These are phyloP conservation scores for Stylonectria norvegica DNA, from an alignment of 2,329 filamentous ascomycete genomes.

Conservation along the genomic window DNA sequence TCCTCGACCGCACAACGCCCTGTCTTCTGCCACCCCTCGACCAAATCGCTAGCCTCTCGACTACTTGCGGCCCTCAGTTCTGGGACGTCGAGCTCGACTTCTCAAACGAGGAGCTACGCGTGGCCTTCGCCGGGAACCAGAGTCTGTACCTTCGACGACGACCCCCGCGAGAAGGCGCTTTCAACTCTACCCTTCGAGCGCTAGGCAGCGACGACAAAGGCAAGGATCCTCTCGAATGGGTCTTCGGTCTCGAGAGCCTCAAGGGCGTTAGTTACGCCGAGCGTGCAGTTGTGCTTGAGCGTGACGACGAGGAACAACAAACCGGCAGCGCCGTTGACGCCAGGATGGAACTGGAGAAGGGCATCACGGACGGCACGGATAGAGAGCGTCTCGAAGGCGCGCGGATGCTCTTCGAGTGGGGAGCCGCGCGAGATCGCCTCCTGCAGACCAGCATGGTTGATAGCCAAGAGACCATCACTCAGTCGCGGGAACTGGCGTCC, in stretches of 20 bases:
- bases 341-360: slow-evolving; percentile 60
- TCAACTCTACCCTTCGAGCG: slow-evolving; percentile 70
- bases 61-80: slow-evolving; percentile 62
- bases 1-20: slow-evolving; percentile 48
- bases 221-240: slow-evolving; percentile 62
- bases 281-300: slow-evolving; percentile 57
- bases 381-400: slow-evolving; percentile 46
- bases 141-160: slow-evolving; percentile 72
- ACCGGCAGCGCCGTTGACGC: slow-evolving; percentile 62
- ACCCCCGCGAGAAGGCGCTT: slow-evolving; percentile 63
- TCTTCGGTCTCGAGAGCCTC: slow-evolving; percentile 63
- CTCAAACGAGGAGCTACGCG: slow-evolving; percentile 56
- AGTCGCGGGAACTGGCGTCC: slow-evolving; percentile 17
- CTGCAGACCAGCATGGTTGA: slow-evolving; percentile 26
- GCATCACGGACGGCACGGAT: slow-evolving; percentile 41
- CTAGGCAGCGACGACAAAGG: slow-evolving; percentile 49
- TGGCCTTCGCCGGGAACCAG: slow-evolving; percentile 63
- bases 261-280: slow-evolving; percentile 61
- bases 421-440: slow-evolving; percentile 41
- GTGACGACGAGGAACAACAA: slow-evolving; percentile 45
- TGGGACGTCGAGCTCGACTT: slow-evolving; percentile 84
- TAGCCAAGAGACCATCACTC: slow-evolving; percentile 34
- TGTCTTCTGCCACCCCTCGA: slow-evolving; percentile 63
- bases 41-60: slow-evolving; percentile 57
- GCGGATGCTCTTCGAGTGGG: slow-evolving; percentile 55